phyloP scores from a whole-genome alignment of 1,284 basidiomycete genomes.

The Ustilago vetiveriae region DNA sequence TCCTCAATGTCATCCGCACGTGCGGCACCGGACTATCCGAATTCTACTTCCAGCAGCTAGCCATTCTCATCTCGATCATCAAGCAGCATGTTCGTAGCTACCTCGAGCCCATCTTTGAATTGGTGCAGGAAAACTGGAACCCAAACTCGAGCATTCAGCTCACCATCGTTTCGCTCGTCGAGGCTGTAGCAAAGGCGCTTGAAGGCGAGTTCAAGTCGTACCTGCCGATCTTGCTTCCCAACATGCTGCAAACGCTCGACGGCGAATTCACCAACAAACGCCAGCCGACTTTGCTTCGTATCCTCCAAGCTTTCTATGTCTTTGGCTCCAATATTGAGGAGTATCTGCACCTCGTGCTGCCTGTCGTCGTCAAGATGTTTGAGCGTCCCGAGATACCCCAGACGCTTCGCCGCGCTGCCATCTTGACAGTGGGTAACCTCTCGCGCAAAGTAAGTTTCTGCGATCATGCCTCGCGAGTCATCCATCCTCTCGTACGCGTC shows the following conservation, averaged over 20 bases:
- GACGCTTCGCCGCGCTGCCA: slow-evolving; percentile 83
- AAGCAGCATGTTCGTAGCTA: slow-evolving; percentile 93
- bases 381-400: slow-evolving; percentile 83
- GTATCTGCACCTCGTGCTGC: slow-evolving; percentile 95
- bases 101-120: slow-evolving; percentile 64
- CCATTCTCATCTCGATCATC: slow-evolving; percentile 94
- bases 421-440: slow-evolving; percentile 89
- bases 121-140: slow-evolving; percentile 66
- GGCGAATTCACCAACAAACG: slow-evolving; percentile 64
- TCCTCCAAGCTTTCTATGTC: slow-evolving; percentile 89
- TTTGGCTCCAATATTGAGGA: slow-evolving; percentile 98
- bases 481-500: slow-evolving; percentile 92
- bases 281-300: slow-evolving; percentile 82
- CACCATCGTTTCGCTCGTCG: slow-evolving; percentile 91
- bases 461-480: slow-evolving; percentile 97
- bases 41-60: slow-evolving; percentile 94
- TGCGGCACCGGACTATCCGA: slow-evolving; percentile 83
- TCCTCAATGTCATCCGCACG: slow-evolving; percentile 85
- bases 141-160: slow-evolving; percentile 81
- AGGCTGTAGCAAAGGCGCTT: slow-evolving; percentile 91
- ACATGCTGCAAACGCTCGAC: slow-evolving; percentile 82
- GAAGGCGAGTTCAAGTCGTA: slow-evolving; percentile 99
- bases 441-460: slow-evolving; percentile 96
- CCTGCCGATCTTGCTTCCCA: slow-evolving; percentile 88
- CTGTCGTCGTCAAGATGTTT: slow-evolving; percentile 90